These are phyloP conservation scores for Pugionium cornutum DNA, from an alignment of 345 rosid genomes.

Conservation along the genomic window DNA sequence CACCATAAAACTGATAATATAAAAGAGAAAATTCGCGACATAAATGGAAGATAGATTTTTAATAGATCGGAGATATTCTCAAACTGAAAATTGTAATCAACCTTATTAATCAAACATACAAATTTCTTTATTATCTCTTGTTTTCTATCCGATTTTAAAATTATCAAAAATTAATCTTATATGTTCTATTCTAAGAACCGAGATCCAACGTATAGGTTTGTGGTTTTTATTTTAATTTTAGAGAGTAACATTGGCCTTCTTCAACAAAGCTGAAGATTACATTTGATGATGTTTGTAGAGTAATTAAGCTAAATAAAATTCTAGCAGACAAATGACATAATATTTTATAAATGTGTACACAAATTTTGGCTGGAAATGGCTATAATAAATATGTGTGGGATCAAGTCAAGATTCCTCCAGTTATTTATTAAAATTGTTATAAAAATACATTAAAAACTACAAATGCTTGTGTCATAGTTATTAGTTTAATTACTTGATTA, in stretches of 20 bases:
- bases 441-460: constrained; percentile 20
- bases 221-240: constrained; percentile 19
- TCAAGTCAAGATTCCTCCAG: constrained; percentile 41
- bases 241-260: constrained; percentile 13
- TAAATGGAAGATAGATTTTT: too few relatives aligned
- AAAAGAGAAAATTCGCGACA: too few relatives aligned
- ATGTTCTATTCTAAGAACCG: too few relatives aligned
- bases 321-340: neutral
- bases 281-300: constrained; percentile 1
- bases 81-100: too few relatives aligned
- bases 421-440: constrained; percentile 19
- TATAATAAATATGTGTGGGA: constrained; percentile 34
- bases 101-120: too few relatives aligned
- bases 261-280: neutral
- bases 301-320: neutral
- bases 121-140: too few relatives aligned
- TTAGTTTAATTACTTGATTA: constrained; percentile 38
- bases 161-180: too few relatives aligned
- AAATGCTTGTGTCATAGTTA: constrained; percentile 27
- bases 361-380: constrained; percentile 29
- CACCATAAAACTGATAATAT: too few relatives aligned
- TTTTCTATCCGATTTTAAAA: too few relatives aligned
- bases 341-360: constrained; percentile 16
- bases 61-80: too few relatives aligned
- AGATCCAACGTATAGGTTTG: too few relatives aligned